Evolutionary conservation across 2,329 filamentous ascomycete species (phyloP), one percentile per base, ranked within the genome.

Genomic region (Bipolaris zeicola): DNA sequence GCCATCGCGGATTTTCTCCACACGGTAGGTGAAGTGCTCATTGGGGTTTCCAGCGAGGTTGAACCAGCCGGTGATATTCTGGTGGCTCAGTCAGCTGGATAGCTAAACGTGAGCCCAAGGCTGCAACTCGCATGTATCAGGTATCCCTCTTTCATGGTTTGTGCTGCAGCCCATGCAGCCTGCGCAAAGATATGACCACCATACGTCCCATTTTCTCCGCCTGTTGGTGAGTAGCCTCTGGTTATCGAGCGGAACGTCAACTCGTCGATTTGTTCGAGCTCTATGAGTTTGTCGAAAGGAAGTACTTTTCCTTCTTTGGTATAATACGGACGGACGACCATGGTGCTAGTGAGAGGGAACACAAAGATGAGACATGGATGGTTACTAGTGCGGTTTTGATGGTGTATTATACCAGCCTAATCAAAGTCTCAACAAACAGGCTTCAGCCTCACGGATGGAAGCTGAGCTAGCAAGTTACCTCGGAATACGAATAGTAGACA

Each of bases 131-230:
- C 82, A 71, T 85, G 82, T 20, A 85, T 73, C 26, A 84, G 66
- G 47, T 83, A 80, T 1, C 81, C 83, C 26, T 76, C 70, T 5
- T 64, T 66, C 11, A 85, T 80, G 1, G 83, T 85, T 58, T 84
- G 80, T 7, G 80, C 80, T 7, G 83, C 83, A 14, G 83, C 83
- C 75, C 81, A 85, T 14, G 81, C 82, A 31, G 83, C 80, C 68
- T 85, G 83, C n/a, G 81, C 80, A 61, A 81, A 85, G 4, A 85
- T 82, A 72, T 86, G 82, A 1, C 83, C 83, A 11, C 83, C 83
- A 68, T 83, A 85, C 0, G 82, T 79, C 13, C 77, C 73, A 2
- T 73, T 73, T 14, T 75, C 68, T 6, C 71, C 73, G 3, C 76
- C 79, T 13, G 68, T 68, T 0, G 81, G 80, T 10, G 77, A 74